Percentiles rank a stretch among this genome's conserved stretches.
These are phyloP conservation scores for Globisporangium polare DNA, from an alignment of 352 stramenopile genomes.

Conservation along the genomic window DNA sequence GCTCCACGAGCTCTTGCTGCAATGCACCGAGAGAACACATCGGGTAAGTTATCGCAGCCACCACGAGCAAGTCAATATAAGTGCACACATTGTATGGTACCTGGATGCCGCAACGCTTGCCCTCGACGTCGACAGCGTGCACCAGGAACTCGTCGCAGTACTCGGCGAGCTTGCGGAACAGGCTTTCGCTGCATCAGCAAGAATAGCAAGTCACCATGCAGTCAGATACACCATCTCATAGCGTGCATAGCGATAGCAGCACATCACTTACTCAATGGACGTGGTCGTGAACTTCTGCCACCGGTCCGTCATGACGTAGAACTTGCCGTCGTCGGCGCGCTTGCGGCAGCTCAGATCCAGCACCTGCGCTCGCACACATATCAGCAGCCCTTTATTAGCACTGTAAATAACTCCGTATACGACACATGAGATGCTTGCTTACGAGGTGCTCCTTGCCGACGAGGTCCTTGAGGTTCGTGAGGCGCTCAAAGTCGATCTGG, in stretches of 20 bases:
- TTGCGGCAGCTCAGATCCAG: conserved; percentile 96
- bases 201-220: background rate
- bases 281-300: conserved; percentile 97
- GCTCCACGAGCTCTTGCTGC: conserved; percentile 92
- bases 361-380: conserved; percentile 41
- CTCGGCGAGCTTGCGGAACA: conserved; percentile 83
- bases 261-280: conserved; percentile 60
- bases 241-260: background rate
- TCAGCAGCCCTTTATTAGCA: background rate
- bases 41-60: background rate
- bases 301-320: conserved; percentile 95
- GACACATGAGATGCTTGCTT: background rate
- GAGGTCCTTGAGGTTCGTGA: conserved; percentile 61
- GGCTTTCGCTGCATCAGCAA: conserved; percentile 42
- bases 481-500: conserved; percentile 82
- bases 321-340: conserved; percentile 80
- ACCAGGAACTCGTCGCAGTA: conserved; percentile 98
- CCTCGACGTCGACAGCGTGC: conserved; percentile 98
- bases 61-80: background rate
- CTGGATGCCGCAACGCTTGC: conserved; percentile 93
- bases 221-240: background rate
- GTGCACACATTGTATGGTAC: conserved; percentile 21
- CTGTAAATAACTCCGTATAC: background rate
- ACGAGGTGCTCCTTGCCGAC: conserved; percentile 80
- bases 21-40: background rate